A percentile compares a stretch with the other conserved stretches of the same genome.
Conservation (phyloP, 2,329 filamentous ascomycete species). For the Claviceps sp. region DNA sequence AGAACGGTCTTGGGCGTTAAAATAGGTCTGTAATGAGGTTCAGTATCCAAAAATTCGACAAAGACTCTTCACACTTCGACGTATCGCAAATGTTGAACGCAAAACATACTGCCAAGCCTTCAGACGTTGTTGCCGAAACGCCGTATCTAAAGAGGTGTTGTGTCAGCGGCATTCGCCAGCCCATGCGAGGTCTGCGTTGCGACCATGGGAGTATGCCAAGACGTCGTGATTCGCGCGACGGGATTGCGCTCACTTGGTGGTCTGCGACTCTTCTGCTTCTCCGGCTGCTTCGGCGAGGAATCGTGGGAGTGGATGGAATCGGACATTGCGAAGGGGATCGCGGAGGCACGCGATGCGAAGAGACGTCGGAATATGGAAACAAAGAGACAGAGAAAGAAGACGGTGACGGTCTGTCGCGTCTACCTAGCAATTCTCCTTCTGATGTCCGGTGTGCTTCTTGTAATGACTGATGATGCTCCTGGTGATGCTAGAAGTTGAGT, state of each 20-base stretch:
- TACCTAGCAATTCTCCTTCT: too few relatives aligned
- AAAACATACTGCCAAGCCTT: conserved; percentile 91
- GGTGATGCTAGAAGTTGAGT: neutral
- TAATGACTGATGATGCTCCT: neutral
- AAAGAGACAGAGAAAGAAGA: neutral
- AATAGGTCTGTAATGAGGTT: conserved; percentile 54
- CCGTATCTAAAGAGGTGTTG: conserved; percentile 57
- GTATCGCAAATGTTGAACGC: neutral
- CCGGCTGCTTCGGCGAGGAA: conserved; percentile 35
- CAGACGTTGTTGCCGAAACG: conserved; percentile 89
- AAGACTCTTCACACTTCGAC: conserved; percentile 1
- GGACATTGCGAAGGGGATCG: conserved; percentile 27
- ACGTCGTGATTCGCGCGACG: neutral
- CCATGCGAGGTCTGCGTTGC: neutral
- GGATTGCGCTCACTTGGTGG: conserved; percentile 58
- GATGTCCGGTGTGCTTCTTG: too few relatives aligned
- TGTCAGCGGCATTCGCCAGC: neutral
- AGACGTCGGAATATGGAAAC: neutral
- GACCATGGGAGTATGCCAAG: conserved; percentile 15
- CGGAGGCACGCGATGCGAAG: neutral
- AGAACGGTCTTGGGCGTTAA: conserved; percentile 88
- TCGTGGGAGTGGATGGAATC: conserved; percentile 45
- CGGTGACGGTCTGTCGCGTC: neutral
- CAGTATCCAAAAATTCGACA: conserved; percentile 20
- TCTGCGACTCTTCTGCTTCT: conserved; percentile 83